Evolutionary conservation across 495 filamentous ascomycete genomes (phyloP).

Genomic region (Clohesyomyces aquaticus): DNA sequence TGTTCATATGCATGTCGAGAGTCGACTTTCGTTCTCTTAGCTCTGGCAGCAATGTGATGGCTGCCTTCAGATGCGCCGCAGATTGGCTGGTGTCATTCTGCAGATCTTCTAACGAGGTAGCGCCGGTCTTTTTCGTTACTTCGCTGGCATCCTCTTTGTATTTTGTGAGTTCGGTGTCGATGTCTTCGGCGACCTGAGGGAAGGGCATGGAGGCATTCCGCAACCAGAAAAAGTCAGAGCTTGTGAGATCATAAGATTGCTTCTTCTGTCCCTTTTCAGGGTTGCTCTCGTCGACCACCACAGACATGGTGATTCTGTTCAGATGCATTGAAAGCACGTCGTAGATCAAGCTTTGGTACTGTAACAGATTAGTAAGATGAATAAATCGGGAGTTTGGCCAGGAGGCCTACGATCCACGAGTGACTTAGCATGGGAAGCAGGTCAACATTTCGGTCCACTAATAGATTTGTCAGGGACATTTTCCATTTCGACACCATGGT

Average conservation of each 20-base stretch:
- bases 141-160: conserved; percentile 96
- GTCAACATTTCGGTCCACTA: conserved; percentile 94
- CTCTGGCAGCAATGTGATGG: conserved; percentile 90
- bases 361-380: too few relatives aligned
- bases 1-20: conserved; percentile 99
- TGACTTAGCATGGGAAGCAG: conserved; percentile 98
- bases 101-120: conserved; percentile 88
- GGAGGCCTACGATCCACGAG: conserved; percentile 79
- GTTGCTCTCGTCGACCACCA: conserved; percentile 72
- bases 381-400: too few relatives aligned
- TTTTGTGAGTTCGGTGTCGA: conserved; percentile 85
- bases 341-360: conserved; percentile 90
- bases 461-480: neutral
- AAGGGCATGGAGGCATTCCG: conserved; percentile 93
- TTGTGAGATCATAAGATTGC: conserved; percentile 84
- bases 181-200: conserved; percentile 95
- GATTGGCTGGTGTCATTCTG: conserved; percentile 86
- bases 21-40: conserved; percentile 87
- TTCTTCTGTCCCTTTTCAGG: conserved; percentile 72
- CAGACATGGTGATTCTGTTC: conserved; percentile 95
- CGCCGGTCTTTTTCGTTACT: conserved; percentile 92
- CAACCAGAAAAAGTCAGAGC: conserved; percentile 96
- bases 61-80: conserved; percentile 92
- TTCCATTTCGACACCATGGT: neutral
- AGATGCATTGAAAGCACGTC: conserved; percentile 93